Evolutionary conservation across 768 basidiomycete species (phyloP).

Genomic region (Stropharia rugosoannulata): DNA sequence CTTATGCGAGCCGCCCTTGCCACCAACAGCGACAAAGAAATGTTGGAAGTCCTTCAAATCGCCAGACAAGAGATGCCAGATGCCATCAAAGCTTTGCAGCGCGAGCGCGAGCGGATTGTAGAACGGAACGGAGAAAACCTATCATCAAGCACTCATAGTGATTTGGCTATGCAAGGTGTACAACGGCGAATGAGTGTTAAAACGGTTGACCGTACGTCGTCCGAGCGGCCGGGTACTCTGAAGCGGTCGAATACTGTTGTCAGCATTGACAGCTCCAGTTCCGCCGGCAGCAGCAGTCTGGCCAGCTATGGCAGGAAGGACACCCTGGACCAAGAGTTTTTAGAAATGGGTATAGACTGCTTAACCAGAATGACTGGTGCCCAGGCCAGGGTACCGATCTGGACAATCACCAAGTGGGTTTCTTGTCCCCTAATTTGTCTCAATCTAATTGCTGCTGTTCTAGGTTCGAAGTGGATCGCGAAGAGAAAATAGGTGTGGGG

Average conservation of each 20-base stretch:
- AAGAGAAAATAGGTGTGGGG: conserved; percentile 67
- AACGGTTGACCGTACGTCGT: not conserved
- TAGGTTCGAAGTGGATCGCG: conserved; percentile 75
- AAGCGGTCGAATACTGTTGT: conserved; percentile 22
- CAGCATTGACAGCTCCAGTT: conserved; percentile 23
- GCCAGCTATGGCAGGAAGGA: conserved; percentile 29
- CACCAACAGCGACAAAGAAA: conserved; percentile 58
- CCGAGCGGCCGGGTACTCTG: not conserved
- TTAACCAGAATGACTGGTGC: conserved; percentile 58
- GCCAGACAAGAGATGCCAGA: conserved; percentile 73
- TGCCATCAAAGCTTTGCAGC: conserved; percentile 77
- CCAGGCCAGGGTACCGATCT: conserved; percentile 53
- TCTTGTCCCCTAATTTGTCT: conserved; percentile 1
- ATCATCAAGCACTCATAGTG: not conserved
- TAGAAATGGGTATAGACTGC: conserved; percentile 72
- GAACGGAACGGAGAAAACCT: conserved; percentile 15
- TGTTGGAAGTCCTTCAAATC: conserved; percentile 63
- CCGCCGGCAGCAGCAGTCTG: conserved; percentile 14
- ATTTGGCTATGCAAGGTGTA: not conserved
- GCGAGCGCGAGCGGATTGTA: conserved; percentile 32
- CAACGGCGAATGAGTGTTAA: conserved; percentile 17
- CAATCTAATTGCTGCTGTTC: conserved; percentile 4
- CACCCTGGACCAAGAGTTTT: conserved; percentile 66
- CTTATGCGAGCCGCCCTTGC: conserved; percentile 60
- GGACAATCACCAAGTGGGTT: conserved; percentile 71